phyloP scores from a whole-genome alignment of 2,329 filamentous ascomycete genomes.

The Penicillium sp. region DNA sequence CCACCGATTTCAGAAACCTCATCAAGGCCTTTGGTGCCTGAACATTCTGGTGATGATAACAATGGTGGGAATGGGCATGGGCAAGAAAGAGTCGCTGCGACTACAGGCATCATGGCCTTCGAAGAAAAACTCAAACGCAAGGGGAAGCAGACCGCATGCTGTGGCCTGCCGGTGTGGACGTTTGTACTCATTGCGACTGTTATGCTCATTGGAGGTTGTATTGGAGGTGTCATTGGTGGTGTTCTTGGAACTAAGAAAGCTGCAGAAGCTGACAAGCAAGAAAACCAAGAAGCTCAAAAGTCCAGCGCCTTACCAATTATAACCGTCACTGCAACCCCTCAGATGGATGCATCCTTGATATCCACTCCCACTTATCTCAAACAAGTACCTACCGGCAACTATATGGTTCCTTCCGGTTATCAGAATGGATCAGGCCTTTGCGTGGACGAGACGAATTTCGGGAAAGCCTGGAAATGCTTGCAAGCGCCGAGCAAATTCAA shows the following conservation, averaged over 20 bases:
- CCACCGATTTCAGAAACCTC: slow-evolving; percentile 34
- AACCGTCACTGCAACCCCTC: slow-evolving; percentile 51
- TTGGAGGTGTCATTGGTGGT: slow-evolving; percentile 57
- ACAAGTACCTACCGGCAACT: slow-evolving; percentile 53
- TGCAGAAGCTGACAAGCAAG: slow-evolving; percentile 26
- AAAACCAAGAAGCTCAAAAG: slow-evolving; percentile 19
- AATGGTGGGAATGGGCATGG: slow-evolving; percentile 15
- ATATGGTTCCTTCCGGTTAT: slow-evolving; percentile 48
- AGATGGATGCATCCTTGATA: slow-evolving; percentile 52
- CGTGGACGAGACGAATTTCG: slow-evolving; percentile 47
- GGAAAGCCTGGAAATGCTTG: slow-evolving; percentile 54
- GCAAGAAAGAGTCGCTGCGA: slow-evolving; percentile 23
- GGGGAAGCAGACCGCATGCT: slow-evolving; percentile 46
- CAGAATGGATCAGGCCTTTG: slow-evolving; percentile 53
- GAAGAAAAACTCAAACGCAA: slow-evolving; percentile 49
- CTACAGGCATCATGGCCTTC: slow-evolving; percentile 42
- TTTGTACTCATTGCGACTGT: slow-evolving; percentile 49
- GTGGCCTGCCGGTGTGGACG: slow-evolving; percentile 54
- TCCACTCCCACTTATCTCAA: slow-evolving; percentile 45
- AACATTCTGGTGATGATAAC: slow-evolving; percentile 19
- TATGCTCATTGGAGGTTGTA: slow-evolving; percentile 50
- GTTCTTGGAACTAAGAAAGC: slow-evolving; percentile 49
- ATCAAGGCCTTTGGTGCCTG: slow-evolving; percentile 29
- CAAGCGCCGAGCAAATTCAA: slow-evolving; percentile 32
- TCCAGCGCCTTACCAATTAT: slow-evolving; percentile 34